Base-by-base conservation (phyloP, 2,329 filamentous ascomycete genomes). In the Herpotrichia juniperi region DNA sequence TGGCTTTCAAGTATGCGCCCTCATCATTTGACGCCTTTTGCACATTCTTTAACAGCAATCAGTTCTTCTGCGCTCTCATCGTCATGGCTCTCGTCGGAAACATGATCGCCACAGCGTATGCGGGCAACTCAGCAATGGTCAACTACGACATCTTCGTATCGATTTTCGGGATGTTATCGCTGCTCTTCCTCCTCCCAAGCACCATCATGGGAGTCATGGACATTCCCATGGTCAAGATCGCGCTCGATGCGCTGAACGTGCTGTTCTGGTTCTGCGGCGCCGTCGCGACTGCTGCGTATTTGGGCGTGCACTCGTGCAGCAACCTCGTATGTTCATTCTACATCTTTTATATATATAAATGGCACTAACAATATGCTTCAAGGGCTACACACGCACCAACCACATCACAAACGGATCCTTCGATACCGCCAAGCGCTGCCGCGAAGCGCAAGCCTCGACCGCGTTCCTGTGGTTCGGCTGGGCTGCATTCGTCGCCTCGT, bases 391-490 rank as follows among this genome's bases (percentile, higher is more conserved):
- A 37, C 39, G 48, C n/a, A 59, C 61, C 63, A 81, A 82, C 72
- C 82, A 79, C 75, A 84, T 90, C 68, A 87, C 80, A 22, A 88
- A 81, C 69, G 87, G 87, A 51, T 86, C 85, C 40, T 54, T 58
- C 55, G 69, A 87, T 72, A 78, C 81, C 53, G 72, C 79, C 69
- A 85, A 87, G 77, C 83, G 88, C 59, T 93, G 90, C 76, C 86
- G 84, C 57, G 85, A 91, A 75, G 83, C 90, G 14, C 89, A 93
- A 77, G 89, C 89, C 31, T 83, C 83, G 56, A 85, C 83, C 28
- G 88, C 84, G 31, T 93, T 93, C 77, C 81, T 91, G 75, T 93
- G 88, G 88, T 92, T 93, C 76, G 82, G 90, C 43, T 90, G 87
- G 71, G 81, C 77, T 32, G 79, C 82, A 22, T 89, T 87, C 66